A percentile compares a stretch with the other conserved stretches of the same genome.
Conservation (phyloP, 139 green algal species). For the Chloropicon primus region DNA sequence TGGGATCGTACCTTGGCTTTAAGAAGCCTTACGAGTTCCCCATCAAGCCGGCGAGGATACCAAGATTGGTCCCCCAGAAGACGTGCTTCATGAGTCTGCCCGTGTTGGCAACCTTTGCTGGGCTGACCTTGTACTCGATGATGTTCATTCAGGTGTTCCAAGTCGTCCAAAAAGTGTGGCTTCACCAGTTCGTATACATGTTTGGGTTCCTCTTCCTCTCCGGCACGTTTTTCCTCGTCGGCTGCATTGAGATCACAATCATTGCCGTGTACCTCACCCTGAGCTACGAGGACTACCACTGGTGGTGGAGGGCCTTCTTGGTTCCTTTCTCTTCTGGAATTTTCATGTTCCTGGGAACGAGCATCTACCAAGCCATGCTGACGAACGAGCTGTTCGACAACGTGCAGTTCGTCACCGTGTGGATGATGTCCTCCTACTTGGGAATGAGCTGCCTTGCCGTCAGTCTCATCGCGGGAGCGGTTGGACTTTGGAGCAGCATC, state of each 20-base stretch:
- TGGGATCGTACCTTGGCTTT: not conserved
- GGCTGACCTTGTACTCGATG: not conserved
- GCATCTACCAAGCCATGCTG: conserved; percentile 18
- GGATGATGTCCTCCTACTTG: not conserved
- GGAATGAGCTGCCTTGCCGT: not conserved
- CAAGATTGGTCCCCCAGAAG: not conserved
- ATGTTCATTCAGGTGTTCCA: not conserved
- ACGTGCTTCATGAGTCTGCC: not conserved
- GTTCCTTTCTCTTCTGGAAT: conserved; percentile 12
- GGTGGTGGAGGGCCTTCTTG: conserved; percentile 23
- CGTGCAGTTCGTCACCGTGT: not conserved
- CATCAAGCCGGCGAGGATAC: not conserved
- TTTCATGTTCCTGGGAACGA: conserved; percentile 20
- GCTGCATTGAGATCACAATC: conserved; percentile 4
- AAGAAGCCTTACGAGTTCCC: not conserved
- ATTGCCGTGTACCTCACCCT: conserved; percentile 14
- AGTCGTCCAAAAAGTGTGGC: not conserved
- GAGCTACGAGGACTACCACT: conserved; percentile 23
- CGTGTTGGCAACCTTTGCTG: not conserved
- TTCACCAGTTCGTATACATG: not conserved
- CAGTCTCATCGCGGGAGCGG: not conserved
- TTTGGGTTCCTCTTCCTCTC: not conserved
- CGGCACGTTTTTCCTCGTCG: not conserved
- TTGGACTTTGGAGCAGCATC: not conserved
- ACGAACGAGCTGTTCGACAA: not conserved